These are phyloP conservation scores for Geranomyces michiganensis DNA, from an alignment of 192 early-diverging fungal genomes.

Conservation along the genomic window DNA sequence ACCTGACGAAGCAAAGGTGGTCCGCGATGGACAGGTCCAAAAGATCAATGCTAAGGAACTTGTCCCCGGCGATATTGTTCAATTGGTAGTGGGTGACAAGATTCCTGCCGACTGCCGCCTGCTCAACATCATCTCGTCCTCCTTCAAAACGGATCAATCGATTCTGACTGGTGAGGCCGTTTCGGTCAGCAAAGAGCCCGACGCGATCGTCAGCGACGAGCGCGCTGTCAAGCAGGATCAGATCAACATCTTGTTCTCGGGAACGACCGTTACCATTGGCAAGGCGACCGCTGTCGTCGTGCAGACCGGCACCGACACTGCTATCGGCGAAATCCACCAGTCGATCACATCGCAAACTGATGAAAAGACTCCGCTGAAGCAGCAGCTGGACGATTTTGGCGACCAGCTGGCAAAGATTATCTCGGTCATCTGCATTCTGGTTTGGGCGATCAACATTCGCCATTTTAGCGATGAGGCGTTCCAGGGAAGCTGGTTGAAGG, in stretches of 20 bases:
- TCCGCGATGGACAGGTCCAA: constrained; percentile 64
- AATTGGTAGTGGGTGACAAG: constrained; percentile 65
- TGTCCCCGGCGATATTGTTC: constrained; percentile 79
- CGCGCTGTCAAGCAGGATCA: constrained; percentile 76
- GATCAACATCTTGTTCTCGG: constrained; percentile 81
- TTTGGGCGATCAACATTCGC: constrained; percentile 73
- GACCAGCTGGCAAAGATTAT: constrained; percentile 72
- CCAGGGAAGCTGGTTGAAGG: constrained; percentile 48
- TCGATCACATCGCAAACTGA: constrained; percentile 30
- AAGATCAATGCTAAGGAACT: constrained; percentile 61
- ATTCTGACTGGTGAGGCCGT: constrained; percentile 83
- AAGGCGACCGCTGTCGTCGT: constrained; percentile 74
- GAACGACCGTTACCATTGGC: constrained; percentile 74
- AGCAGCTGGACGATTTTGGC: constrained; percentile 81
- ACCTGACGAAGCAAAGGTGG: constrained; percentile 74
- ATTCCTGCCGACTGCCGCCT: constrained; percentile 81
- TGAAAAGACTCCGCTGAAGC: constrained; percentile 51
- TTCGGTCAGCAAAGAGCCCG: constrained; percentile 77
- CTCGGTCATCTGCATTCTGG: constrained; percentile 44
- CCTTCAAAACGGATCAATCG: constrained; percentile 74
- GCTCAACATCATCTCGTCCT: constrained; percentile 73
- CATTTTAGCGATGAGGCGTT: constrained; percentile 87
- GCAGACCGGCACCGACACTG: constrained; percentile 44
- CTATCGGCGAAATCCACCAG: constrained; percentile 19
- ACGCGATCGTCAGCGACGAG: constrained; percentile 61